Evolutionary conservation across 2,329 filamentous ascomycete genomes (phyloP), one percentile per base, ranked within the genome.

Genomic region (Rutstroemia sydowiana): DNA sequence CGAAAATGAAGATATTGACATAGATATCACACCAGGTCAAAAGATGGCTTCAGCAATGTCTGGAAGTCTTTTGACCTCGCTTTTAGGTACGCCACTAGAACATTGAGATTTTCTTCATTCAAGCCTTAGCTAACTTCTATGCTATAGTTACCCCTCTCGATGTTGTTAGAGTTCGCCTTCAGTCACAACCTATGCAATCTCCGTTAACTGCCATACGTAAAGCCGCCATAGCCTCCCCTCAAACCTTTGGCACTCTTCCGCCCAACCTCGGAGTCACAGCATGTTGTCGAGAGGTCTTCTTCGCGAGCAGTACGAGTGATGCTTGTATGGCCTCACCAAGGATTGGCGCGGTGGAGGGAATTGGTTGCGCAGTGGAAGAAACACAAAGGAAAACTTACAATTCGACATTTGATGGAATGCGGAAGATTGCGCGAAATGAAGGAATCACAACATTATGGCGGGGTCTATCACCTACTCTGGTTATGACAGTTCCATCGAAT

Each of bases 271-370:
- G 93, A 55, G 88, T 97, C 50, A 95, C 91, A 14, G 84, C 91
- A 36, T 98, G 93, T 71, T 98, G 93, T 67, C 84, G 93, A 55
- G 92, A 98, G 69, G 92, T 98, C 32, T 98, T 97, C 69, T 98
- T 95, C 76, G 83, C 92, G 57, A 91, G 89, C 59, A 91, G 95
- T 65, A 87, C 84, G 21, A 50, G 42, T 20, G 80, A 79, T 3
- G 76, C 79, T 10, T 77, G 77, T 26, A 72, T 71, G 31, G 71
- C 70, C 5, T 59, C 53, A 46, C 63, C 64, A 2, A 60, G 58
- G 20, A 53, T 60, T 8, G 56, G 59, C 14, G 53, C 55, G 5
- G 40, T 65, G 20, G 52, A 66, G 3, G 69, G 72, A 3, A 65
- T 73, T 10, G 71, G 75, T 16, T 98, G 93, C 69, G 89, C 88